phyloP scores from a whole-genome alignment of 352 stramenopile genomes.

The Pythium phragmitis region DNA sequence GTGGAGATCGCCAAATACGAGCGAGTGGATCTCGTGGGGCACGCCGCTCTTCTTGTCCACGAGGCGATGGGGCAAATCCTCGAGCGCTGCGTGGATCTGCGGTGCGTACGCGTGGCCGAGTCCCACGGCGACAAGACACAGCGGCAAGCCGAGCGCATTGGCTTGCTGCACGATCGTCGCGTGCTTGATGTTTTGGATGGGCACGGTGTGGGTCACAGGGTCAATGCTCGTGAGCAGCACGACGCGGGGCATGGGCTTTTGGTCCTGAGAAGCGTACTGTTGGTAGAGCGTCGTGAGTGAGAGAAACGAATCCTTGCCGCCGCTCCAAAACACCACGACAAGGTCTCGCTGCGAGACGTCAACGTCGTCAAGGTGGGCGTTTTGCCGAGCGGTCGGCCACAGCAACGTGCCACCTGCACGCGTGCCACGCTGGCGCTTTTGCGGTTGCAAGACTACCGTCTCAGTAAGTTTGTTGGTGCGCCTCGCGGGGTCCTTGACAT shows the following conservation, averaged over 20 bases:
- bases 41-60: conserved; percentile 23
- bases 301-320: conserved; percentile 90
- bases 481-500: conserved; percentile 48
- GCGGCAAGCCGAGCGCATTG: conserved; percentile 61
- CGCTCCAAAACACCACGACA: conserved; percentile 86
- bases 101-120: conserved; percentile 34
- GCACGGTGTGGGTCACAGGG: conserved; percentile 62
- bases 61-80: conserved; percentile 27
- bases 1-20: conserved; percentile 90
- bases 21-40: conserved; percentile 31
- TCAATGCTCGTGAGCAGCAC: conserved; percentile 90
- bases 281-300: conserved; percentile 50
- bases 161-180: conserved; percentile 74
- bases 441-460: conserved; percentile 27
- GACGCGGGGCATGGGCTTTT: conserved; percentile 46
- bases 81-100: conserved; percentile 32
- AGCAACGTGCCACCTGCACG: conserved; percentile 32
- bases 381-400: conserved; percentile 23
- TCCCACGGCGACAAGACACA: conserved; percentile 73
- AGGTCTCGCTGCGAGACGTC: conserved; percentile 35
- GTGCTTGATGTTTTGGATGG: conserved; percentile 82
- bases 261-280: conserved; percentile 21
- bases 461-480: conserved; percentile 40
- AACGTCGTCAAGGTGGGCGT: conserved; percentile 18
- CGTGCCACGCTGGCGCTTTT: conserved; percentile 30